phyloP scores from a whole-genome alignment of 768 basidiomycete species.

The Tubosaeta brunneosetosa region DNA sequence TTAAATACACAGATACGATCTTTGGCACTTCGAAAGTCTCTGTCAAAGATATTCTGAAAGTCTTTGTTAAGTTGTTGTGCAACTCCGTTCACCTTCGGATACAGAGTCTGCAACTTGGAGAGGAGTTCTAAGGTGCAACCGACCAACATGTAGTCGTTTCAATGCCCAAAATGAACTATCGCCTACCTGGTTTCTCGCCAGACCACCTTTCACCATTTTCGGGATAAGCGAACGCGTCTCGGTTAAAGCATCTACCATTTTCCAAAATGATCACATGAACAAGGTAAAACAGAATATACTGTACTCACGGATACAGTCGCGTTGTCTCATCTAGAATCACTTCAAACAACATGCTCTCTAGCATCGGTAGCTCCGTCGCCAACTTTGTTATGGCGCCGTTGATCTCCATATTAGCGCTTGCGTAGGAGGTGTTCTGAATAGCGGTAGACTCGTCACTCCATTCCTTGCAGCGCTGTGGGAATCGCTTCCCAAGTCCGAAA shows the following conservation, averaged over 20 bases:
- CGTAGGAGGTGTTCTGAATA: not conserved
- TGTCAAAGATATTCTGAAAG: slow-evolving; percentile 3
- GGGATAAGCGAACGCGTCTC: slow-evolving; percentile 5
- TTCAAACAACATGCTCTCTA: slow-evolving; percentile 21
- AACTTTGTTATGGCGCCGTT: not conserved
- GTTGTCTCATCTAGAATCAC: slow-evolving; percentile 21
- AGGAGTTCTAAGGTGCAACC: slow-evolving; percentile 6
- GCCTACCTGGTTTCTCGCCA: slow-evolving; percentile 4
- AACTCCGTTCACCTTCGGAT: slow-evolving; percentile 12
- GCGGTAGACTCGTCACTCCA: slow-evolving; percentile 21
- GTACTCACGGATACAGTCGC: slow-evolving; percentile 23
- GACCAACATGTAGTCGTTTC: not conserved
- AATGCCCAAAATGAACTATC: not conserved
- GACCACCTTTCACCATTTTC: not conserved
- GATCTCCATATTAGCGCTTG: not conserved
- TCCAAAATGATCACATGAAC: not conserved
- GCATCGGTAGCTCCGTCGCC: not conserved
- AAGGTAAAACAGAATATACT: not conserved
- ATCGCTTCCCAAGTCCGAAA: slow-evolving; percentile 21
- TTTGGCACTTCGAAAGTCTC: slow-evolving; percentile 7
- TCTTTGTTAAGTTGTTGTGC: not conserved
- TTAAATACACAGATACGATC: slow-evolving; percentile 5
- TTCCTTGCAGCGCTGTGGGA: slow-evolving; percentile 5
- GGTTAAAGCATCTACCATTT: slow-evolving; percentile 15
- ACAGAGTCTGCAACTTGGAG: not conserved